Evolutionary conservation across 345 rosid genomes (phyloP), one percentile per base, ranked within the genome.

Genomic region (Sonneratia alba): DNA sequence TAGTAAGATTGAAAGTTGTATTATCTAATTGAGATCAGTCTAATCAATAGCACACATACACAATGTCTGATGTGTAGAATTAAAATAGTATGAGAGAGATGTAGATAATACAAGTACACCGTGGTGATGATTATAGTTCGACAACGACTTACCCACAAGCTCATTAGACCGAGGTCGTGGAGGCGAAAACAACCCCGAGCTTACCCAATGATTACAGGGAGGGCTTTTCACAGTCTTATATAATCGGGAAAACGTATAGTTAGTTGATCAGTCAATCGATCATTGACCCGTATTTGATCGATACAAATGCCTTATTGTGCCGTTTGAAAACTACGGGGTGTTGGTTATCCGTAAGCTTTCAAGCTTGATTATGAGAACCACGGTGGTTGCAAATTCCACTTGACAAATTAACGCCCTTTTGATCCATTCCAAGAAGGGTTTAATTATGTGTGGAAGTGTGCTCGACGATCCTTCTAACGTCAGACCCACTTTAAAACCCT

Each of bases 301-400:
- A 57, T 57, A 6, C 14, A 57, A 57, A 22, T 57, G 21, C 66
- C 13, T 27, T 32, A 62, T 12, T 59, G 15, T 6, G n/a, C n/a
- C n/a, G 5, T 62, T 5, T 62, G 27, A 62, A 11, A 62, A n/a
- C n/a, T 13, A 13, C 15, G 2, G 37, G 66, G 5, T 37, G 66
- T 62, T 62, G 66, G 66, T 62, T 66, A 38, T 18, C 69, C 48
- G 19, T 11, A 66, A 38, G 47, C 66, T 37, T 66, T 66, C 69
- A 66, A n/a, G 69, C 48, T 66, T 38, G 69, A 66, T n/a, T 66
- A 66, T 66, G 69, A 66, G 37, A 66, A 66, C 37, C 48, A 38
- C 0, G 69, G 69, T 66, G 47, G 69, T 66, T 66, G 48, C 27
- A 38, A 38, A 1, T 38, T 7, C 45, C 48, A 36, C 69, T 42